Evolutionary conservation across 2,329 filamentous ascomycete species (phyloP).

Genomic region (Sarocladium oryzae): DNA sequence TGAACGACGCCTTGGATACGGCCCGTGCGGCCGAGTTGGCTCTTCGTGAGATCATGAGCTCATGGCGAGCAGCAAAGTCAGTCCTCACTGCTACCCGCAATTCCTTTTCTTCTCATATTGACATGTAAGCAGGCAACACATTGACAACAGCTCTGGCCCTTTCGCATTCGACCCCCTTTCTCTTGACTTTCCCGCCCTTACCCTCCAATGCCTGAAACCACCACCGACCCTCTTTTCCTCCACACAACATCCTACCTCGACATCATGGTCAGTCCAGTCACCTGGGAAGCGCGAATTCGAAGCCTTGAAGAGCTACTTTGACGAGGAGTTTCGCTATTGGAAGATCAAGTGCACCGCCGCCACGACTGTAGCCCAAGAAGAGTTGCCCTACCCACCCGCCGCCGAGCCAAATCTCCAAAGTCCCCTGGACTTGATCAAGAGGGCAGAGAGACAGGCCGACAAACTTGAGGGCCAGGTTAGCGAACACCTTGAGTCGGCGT

Average conservation of each 20-base stretch:
- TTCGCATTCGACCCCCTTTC: slow-evolving; percentile 80
- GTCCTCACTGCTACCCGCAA: slow-evolving; percentile 28
- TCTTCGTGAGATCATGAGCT: slow-evolving; percentile 73
- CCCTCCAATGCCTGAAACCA: slow-evolving; percentile 71
- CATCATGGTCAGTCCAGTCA: slow-evolving; percentile 75
- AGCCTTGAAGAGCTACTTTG: slow-evolving; percentile 61
- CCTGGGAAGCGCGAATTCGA: slow-evolving; percentile 69
- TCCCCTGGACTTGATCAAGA: slow-evolving; percentile 39
- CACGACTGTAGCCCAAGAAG: slow-evolving; percentile 43
- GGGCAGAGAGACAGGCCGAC: slow-evolving; percentile 46
- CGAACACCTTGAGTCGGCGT: slow-evolving; percentile 72
- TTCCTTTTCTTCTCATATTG: background rate
- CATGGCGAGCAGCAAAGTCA: slow-evolving; percentile 76
- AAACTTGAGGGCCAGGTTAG: slow-evolving; percentile 62
- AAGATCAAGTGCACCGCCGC: slow-evolving; percentile 45
- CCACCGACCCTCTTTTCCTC: slow-evolving; percentile 78
- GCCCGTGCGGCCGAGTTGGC: slow-evolving; percentile 79
- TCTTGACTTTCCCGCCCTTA: slow-evolving; percentile 80
- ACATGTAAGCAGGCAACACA: slow-evolving; percentile 38
- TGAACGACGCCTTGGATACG: slow-evolving; percentile 69
- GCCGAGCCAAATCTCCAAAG: slow-evolving; percentile 31
- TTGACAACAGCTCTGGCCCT: slow-evolving; percentile 49
- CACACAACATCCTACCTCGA: slow-evolving; percentile 68
- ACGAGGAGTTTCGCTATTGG: slow-evolving; percentile 61
- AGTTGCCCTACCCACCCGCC: slow-evolving; percentile 42